Evolutionary conservation across 768 basidiomycete genomes (phyloP), one percentile per base, ranked within the genome.

Genomic region (Auricularia heimuer): DNA sequence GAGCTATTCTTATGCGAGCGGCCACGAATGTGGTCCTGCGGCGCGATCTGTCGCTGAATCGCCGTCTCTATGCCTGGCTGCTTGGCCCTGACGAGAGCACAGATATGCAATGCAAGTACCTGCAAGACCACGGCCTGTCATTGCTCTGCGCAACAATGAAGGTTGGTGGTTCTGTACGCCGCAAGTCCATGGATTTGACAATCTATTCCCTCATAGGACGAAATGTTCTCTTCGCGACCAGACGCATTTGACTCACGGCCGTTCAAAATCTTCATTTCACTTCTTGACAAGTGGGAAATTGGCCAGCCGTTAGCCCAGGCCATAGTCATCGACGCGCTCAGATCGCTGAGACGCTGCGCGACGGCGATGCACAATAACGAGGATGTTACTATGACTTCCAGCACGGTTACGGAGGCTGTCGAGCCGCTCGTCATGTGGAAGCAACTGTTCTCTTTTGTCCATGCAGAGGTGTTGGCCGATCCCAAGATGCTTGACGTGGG

Each of bases 281-380:
- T 98, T 18, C 78, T 98, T 68, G 97, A 99, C 75, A 97, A 97
- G 74, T 98, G 93, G 91, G 97, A 98, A 73, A 88, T 98, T 56
- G 96, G 96, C 3, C 84, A 83, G 7, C 80, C 83, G 0, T 74
- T 99, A 34, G 94, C 94, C 0, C 88, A 93, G 47, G 80, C 79
- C 4, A 76, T 98, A 62, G 84, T 91, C 11, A 85, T 90, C 69
- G 91, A 96, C 69, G 81, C 91, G 0, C 85, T 98, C 70, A 85
- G 81, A 62, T 85, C 90, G 77, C 62, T 76, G 75, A 58, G 85
- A 85, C 73, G 89, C 91, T 74, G 89, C 90, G 70, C 45, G 83
- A 71, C 62, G n/a, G 18, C 21, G 61, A 18, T 33, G 16, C 36
- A 54, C 14, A 36, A 33, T 7, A 60, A 35, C 56, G 56, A 60